A percentile compares a stretch with the other conserved stretches of the same genome.
phyloP scores from a whole-genome alignment of 495 filamentous ascomycete species.

The Penicillium angulare region DNA sequence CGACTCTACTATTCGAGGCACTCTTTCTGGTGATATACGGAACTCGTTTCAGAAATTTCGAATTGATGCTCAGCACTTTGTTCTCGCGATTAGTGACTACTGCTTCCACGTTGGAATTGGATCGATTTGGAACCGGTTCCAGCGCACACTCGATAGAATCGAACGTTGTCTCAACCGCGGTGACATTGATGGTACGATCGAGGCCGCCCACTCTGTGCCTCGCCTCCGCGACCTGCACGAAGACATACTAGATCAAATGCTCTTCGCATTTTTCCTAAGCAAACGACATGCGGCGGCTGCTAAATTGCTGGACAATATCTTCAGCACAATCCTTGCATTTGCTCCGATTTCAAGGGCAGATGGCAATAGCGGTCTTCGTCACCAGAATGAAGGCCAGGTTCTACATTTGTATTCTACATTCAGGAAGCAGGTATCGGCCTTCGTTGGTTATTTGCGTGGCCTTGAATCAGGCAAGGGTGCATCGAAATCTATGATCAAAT shows the following conservation, averaged over 20 bases:
- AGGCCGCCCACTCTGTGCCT: conserved; percentile 58
- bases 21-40: conserved; percentile 35
- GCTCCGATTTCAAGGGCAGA: conserved; percentile 47
- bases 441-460: conserved; percentile 44
- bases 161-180: conserved; percentile 55
- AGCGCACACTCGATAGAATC: conserved; percentile 59
- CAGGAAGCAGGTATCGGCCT: conserved; percentile 65
- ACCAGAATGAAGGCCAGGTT: conserved; percentile 42
- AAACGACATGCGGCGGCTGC: conserved; percentile 58
- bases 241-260: conserved; percentile 71
- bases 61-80: conserved; percentile 75
- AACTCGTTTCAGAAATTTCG: conserved; percentile 60
- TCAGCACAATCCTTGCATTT: conserved; percentile 68
- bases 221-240: conserved; percentile 71
- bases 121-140: conserved; percentile 67
- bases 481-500: conserved; percentile 30
- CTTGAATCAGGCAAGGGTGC: conserved; percentile 49
- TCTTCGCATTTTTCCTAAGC: conserved; percentile 68
- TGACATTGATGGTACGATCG: conserved; percentile 44
- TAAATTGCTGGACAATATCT: conserved; percentile 74
- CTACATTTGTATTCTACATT: conserved; percentile 60
- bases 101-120: conserved; percentile 75
- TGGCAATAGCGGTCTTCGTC: conserved; percentile 36
- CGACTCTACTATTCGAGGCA: conserved; percentile 48
- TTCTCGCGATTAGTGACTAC: conserved; percentile 64